Conservation (phyloP, 1,284 basidiomycete genomes). For the Apiotrichum sp. region DNA sequence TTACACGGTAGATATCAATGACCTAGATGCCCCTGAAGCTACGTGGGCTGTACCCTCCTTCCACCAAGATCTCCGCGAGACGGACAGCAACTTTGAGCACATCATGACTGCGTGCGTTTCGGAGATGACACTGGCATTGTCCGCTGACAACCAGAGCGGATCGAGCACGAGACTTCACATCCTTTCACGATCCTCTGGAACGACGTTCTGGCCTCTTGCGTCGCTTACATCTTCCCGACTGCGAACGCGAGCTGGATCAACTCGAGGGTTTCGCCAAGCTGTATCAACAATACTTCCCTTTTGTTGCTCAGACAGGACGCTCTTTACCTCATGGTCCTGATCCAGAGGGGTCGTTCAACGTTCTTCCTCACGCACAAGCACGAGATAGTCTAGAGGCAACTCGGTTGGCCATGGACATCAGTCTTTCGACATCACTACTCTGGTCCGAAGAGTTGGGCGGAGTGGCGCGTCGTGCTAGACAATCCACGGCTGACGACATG, state of each 20-base stretch:
- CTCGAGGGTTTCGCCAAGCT: neutral
- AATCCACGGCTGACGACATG: constrained; percentile 23
- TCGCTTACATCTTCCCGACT: neutral
- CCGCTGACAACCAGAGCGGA: constrained; percentile 21
- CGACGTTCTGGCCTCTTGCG: constrained; percentile 14
- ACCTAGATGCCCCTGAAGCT: neutral
- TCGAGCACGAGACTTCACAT: constrained; percentile 16
- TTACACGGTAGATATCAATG: constrained; percentile 21
- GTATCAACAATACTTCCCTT: neutral
- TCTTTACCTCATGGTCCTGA: too few species aligned
- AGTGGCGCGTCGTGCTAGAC: neutral
- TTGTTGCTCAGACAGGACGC: neutral
- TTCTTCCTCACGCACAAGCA: neutral
- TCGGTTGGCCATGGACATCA: neutral
- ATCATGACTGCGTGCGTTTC: constrained; percentile 30
- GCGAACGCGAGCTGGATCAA: neutral
- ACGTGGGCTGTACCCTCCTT: constrained; percentile 5
- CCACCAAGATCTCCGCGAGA: constrained; percentile 25
- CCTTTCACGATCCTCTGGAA: neutral
- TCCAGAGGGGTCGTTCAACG: neutral
- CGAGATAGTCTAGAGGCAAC: neutral
- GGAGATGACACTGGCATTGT: neutral
- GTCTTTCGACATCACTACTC: neutral
- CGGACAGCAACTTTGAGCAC: constrained; percentile 30
- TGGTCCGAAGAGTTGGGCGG: neutral